These are phyloP conservation scores for Populus ilicifolia DNA, from an alignment of 345 rosid species.

Conservation along the genomic window DNA sequence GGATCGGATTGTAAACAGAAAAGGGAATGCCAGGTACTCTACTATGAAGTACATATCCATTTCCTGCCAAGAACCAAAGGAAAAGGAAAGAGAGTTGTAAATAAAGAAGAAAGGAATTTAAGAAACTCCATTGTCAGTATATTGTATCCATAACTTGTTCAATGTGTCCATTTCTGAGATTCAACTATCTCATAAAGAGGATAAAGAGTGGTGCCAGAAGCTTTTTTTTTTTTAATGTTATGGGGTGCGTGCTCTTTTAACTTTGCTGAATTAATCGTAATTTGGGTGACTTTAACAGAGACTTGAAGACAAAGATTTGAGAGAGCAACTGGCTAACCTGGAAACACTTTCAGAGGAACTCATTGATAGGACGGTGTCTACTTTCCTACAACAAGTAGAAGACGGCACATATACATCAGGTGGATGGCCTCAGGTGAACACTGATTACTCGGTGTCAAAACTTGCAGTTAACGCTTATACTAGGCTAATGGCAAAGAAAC, in stretches of 20 bases:
- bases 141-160: not conserved
- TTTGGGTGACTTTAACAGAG: constrained; percentile 42
- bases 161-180: not conserved
- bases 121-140: not conserved
- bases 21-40: not conserved
- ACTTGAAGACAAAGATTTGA: constrained; percentile 53
- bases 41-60: not conserved
- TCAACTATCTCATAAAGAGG: not conserved
- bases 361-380: constrained; percentile 51
- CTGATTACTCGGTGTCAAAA: constrained; percentile 84
- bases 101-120: not conserved
- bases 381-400: constrained; percentile 73
- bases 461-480: constrained; percentile 84
- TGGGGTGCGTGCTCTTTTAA: not conserved
- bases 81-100: not conserved
- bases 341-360: constrained; percentile 65
- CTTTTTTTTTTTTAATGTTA: not conserved
- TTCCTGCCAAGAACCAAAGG: not conserved
- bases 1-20: not conserved
- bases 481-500: constrained; percentile 55
- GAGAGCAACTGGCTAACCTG: constrained; percentile 46
- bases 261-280: not conserved
- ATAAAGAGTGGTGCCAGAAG: not conserved
- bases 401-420: constrained; percentile 71
- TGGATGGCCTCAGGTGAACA: constrained; percentile 83